phyloP scores from a whole-genome alignment of 139 green algal species.

The Pleodorina starrii region DNA sequence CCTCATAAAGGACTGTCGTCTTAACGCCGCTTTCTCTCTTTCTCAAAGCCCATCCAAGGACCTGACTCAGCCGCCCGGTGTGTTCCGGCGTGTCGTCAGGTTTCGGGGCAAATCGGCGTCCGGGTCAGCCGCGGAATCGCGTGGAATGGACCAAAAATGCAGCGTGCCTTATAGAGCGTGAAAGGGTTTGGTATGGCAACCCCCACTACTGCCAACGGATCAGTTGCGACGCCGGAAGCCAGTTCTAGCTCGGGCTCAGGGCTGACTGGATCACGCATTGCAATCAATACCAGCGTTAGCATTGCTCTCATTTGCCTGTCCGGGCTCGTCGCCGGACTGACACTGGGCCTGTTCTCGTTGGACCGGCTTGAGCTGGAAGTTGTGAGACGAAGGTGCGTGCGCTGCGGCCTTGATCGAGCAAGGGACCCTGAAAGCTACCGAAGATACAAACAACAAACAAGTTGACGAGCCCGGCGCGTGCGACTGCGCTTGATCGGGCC shows the following conservation, averaged over 20 bases:
- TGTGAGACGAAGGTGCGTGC: not conserved
- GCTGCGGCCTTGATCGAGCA: not conserved
- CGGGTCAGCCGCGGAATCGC: not conserved
- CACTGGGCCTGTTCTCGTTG: constrained; percentile 82
- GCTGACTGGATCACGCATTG: not conserved
- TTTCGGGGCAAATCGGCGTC: no score
- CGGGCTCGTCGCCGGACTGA: constrained; percentile 81
- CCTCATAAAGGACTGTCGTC: no score
- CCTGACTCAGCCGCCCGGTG: not conserved
- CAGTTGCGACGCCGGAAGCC: not conserved
- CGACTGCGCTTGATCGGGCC: not conserved
- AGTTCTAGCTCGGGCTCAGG: not conserved
- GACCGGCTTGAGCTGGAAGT: constrained; percentile 74
- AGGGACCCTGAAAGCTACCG: not conserved
- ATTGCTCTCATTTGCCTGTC: constrained; percentile 49
- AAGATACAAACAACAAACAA: no score
- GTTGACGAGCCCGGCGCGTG: not conserved
- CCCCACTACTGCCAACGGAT: not conserved
- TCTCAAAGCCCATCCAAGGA: not conserved
- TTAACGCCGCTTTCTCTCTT: no score
- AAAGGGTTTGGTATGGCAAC: not conserved
- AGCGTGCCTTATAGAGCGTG: not conserved
- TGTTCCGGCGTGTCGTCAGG: not conserved
- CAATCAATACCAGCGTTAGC: not conserved
- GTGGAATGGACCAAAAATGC: not conserved